Conservation (phyloP, 129 eudicot genomes). For the Lactuca saligna region DNA sequence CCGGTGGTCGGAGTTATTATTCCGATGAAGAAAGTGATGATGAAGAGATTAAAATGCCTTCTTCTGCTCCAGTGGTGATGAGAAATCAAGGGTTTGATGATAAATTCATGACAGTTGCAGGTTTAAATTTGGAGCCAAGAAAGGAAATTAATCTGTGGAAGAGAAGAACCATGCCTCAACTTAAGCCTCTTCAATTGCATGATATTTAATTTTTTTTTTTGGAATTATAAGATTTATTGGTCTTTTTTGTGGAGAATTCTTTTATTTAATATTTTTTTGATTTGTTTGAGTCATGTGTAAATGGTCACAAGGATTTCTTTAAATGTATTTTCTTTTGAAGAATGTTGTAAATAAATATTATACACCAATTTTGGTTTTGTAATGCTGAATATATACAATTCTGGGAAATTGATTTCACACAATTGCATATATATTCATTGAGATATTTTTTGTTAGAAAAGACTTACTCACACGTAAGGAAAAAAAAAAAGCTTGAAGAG, state of each 20-base stretch:
- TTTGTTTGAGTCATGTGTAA: slow-evolving; percentile 17
- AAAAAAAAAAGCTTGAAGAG: no score
- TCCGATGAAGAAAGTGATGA: slow-evolving; percentile 49
- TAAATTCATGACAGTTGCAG: slow-evolving; percentile 31
- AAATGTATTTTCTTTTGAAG: background rate
- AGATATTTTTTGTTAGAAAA: no score
- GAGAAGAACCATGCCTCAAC: slow-evolving; percentile 85
- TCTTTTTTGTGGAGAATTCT: background rate
- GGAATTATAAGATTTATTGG: background rate
- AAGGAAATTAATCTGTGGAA: slow-evolving; percentile 84
- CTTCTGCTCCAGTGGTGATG: slow-evolving; percentile 64
- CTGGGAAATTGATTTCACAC: background rate
- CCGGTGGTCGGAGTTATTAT: slow-evolving; percentile 32
- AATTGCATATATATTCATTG: no score
- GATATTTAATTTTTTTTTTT: background rate
- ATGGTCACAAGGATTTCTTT: background rate
- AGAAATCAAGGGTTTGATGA: slow-evolving; percentile 35
- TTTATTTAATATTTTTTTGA: slow-evolving; percentile 27
- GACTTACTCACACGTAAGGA: no score
- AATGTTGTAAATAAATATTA: background rate
- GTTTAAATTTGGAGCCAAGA: slow-evolving; percentile 50
- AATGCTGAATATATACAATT: background rate
- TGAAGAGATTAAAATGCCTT: slow-evolving; percentile 41
- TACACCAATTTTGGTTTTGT: background rate
- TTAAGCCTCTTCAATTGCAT: slow-evolving; percentile 55